Conservation (phyloP, 176 grass and related monocot species). For the Avena atlantica region DNA sequence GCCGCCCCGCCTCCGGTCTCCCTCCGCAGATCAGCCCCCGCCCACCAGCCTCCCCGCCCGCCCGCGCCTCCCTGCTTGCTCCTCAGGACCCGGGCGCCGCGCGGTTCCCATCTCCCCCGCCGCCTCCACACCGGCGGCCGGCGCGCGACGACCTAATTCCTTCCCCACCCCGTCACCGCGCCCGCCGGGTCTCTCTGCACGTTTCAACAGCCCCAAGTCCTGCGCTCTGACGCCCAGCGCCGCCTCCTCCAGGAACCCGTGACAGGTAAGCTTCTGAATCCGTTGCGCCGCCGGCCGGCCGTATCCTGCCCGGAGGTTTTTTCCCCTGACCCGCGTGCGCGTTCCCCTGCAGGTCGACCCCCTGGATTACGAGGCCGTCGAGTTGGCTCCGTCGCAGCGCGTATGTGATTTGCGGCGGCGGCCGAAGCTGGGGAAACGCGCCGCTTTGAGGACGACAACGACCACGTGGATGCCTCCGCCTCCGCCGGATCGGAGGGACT, state of each 20-base stretch:
- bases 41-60: not conserved
- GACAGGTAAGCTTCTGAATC: not conserved
- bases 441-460: constrained; percentile 42
- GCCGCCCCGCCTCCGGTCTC: not conserved
- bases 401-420: constrained; percentile 53
- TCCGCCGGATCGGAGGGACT: constrained; percentile 76
- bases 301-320: not conserved
- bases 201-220: not conserved
- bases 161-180: not conserved
- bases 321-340: not conserved
- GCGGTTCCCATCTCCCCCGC: constrained; percentile 1
- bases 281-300: constrained; percentile 5
- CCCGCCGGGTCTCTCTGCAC: not conserved
- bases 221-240: not conserved
- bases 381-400: constrained; percentile 35
- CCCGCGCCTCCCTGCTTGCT: not conserved
- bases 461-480: constrained; percentile 76
- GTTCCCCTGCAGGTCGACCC: constrained; percentile 8
- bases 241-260: constrained; percentile 15
- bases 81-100: not conserved
- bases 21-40: constrained; percentile 29
- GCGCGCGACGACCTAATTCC: not conserved
- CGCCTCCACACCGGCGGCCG: not conserved
- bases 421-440: constrained; percentile 34
- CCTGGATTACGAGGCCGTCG: not conserved